These are phyloP conservation scores for Bretziella fagacearum DNA, from an alignment of 2,329 filamentous ascomycete species.

Conservation along the genomic window DNA sequence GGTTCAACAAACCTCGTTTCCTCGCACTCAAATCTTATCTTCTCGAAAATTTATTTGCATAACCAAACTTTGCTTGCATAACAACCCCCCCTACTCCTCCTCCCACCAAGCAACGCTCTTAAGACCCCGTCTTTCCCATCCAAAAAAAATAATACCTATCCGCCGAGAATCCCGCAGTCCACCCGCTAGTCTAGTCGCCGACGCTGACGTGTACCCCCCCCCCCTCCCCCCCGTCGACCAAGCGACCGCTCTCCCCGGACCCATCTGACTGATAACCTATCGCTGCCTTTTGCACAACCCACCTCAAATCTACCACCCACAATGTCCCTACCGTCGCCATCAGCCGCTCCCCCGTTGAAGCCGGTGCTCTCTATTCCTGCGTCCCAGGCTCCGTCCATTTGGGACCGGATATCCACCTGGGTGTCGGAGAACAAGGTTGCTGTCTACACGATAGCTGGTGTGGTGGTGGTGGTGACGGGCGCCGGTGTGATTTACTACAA, in stretches of 20 bases:
- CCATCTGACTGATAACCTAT: not conserved
- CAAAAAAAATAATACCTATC: too few species aligned
- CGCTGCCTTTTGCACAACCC: not conserved
- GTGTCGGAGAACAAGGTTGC: conserved; percentile 88
- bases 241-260: not conserved
- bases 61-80: too few species aligned
- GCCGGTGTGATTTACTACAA: conserved; percentile 85
- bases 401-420: conserved; percentile 84
- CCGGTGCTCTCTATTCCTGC: conserved; percentile 14
- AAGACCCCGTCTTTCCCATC: too few species aligned
- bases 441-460: conserved; percentile 90
- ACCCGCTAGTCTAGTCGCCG: not conserved
- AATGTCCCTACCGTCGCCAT: conserved; percentile 15
- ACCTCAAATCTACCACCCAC: not conserved
- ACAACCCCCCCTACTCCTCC: too few species aligned
- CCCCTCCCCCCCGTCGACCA: not conserved
- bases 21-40: too few species aligned
- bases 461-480: conserved; percentile 78
- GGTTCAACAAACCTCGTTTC: too few species aligned
- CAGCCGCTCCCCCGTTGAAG: conserved; percentile 10
- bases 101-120: too few species aligned
- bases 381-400: conserved; percentile 36
- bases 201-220: conserved; percentile 1
- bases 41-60: too few species aligned
- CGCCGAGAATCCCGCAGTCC: not conserved